Conservation (phyloP, 805 yeast genomes). For the Saturnispora zaruensis region DNA sequence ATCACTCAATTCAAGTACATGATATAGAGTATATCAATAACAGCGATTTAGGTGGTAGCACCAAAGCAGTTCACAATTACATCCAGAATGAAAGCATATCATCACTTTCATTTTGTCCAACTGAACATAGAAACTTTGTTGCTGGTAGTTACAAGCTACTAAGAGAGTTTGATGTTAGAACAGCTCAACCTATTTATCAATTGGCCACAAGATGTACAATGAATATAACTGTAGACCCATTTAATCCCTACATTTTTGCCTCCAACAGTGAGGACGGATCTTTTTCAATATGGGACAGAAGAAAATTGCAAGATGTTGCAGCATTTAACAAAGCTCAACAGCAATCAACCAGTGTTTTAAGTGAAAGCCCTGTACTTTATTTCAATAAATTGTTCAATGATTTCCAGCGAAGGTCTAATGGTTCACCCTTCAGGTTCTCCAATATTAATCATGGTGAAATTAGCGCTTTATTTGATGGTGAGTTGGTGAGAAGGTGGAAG, state of each 20-base stretch:
- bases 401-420: slow-evolving; percentile 45
- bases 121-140: slow-evolving; percentile 44
- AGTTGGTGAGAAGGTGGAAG: slow-evolving; percentile 71
- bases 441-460: slow-evolving; percentile 60
- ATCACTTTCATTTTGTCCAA: slow-evolving; percentile 59
- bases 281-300: slow-evolving; percentile 71
- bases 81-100: slow-evolving; percentile 69
- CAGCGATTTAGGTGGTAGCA: slow-evolving; percentile 43
- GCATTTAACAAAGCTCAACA: slow-evolving; percentile 6
- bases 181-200: slow-evolving; percentile 58
- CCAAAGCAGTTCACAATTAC: slow-evolving; percentile 43
- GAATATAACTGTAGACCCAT: slow-evolving; percentile 62
- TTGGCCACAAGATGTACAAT: slow-evolving; percentile 66
- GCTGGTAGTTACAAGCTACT: slow-evolving; percentile 72
- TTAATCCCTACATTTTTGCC: slow-evolving; percentile 56
- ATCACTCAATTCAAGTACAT: slow-evolving; percentile 72
- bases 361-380: slow-evolving; percentile 46
- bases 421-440: slow-evolving; percentile 64
- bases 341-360: slow-evolving; percentile 18
- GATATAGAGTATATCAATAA: slow-evolving; percentile 35
- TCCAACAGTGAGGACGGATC: slow-evolving; percentile 81
- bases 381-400: slow-evolving; percentile 58
- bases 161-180: slow-evolving; percentile 68
- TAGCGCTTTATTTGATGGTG: slow-evolving; percentile 73
- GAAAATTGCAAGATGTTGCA: slow-evolving; percentile 37